Percentiles rank a stretch among this genome's conserved stretches.
Conservation (phyloP, 805 yeast genomes). For the Candida piceae region DNA sequence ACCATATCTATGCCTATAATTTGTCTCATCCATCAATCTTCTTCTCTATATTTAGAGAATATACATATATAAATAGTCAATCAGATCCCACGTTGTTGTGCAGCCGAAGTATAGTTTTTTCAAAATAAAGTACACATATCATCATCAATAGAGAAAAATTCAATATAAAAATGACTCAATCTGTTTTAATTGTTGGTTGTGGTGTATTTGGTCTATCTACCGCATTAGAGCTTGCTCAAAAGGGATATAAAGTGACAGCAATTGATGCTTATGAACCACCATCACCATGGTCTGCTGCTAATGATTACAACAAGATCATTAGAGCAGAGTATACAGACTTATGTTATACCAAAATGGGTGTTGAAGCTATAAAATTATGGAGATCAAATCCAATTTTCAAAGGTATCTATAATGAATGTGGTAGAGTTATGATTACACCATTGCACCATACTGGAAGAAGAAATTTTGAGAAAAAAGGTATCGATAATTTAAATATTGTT, state of each 20-base stretch:
- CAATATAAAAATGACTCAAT: constrained; percentile 10
- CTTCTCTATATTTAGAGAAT: too few species aligned
- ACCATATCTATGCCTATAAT: too few species aligned
- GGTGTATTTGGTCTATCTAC: constrained; percentile 46
- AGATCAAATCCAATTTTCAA: constrained; percentile 29
- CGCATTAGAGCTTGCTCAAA: constrained; percentile 32
- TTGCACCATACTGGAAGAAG: constrained; percentile 29
- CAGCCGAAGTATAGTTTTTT: too few species aligned
- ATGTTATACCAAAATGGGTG: constrained; percentile 37
- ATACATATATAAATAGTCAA: too few species aligned
- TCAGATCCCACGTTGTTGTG: too few species aligned
- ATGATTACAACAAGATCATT: constrained; percentile 45
- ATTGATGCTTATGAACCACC: constrained; percentile 40
- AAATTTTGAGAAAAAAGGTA: constrained; percentile 34
- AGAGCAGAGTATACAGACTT: constrained; percentile 42
- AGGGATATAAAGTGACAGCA: constrained; percentile 31
- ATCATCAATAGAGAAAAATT: too few species aligned
- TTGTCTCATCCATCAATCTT: too few species aligned
- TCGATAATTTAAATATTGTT: constrained; percentile 29
- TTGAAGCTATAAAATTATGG: constrained; percentile 42
- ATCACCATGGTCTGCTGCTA: constrained; percentile 42
- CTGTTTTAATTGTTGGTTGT: constrained; percentile 29
- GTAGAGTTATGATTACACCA: constrained; percentile 38
- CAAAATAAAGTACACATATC: too few species aligned
- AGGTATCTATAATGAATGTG: constrained; percentile 35